A percentile compares a stretch with the other conserved stretches of the same genome.
These are phyloP conservation scores for Santalum album DNA, from an alignment of 164 flowering plant species.

Conservation along the genomic window DNA sequence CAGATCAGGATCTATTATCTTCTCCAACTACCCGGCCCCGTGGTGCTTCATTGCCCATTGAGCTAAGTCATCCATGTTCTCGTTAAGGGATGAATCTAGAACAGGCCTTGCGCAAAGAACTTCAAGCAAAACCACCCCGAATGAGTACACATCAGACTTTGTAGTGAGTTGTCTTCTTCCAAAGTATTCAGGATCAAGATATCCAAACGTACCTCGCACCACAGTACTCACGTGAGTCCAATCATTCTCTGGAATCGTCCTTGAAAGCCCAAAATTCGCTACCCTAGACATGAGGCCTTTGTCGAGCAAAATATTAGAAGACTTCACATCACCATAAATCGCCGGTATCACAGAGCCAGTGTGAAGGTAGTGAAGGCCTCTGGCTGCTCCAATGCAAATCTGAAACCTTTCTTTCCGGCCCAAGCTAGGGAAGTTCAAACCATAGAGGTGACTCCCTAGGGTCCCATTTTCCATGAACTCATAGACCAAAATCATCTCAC, in stretches of 20 bases:
- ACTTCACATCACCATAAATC: slow-evolving; percentile 82
- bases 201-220: slow-evolving; percentile 83
- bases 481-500: slow-evolving; percentile 75
- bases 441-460: slow-evolving; percentile 66
- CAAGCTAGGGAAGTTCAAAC: slow-evolving; percentile 37
- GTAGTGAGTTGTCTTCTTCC: slow-evolving; percentile 74
- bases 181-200: slow-evolving; percentile 80
- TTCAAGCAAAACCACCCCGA: slow-evolving; percentile 82
- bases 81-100: slow-evolving; percentile 64
- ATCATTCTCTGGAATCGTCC: slow-evolving; percentile 76
- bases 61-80: slow-evolving; percentile 69
- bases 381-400: slow-evolving; percentile 74
- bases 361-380: slow-evolving; percentile 86
- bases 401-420: slow-evolving; percentile 74
- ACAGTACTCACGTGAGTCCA: slow-evolving; percentile 71
- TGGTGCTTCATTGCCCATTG: slow-evolving; percentile 86
- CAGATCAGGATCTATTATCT: slow-evolving; percentile 50
- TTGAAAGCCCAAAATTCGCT: slow-evolving; percentile 83
- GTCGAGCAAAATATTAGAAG: slow-evolving; percentile 77
- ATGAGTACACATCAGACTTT: slow-evolving; percentile 83
- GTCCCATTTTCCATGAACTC: slow-evolving; percentile 88
- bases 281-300: slow-evolving; percentile 72
- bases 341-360: slow-evolving; percentile 60
- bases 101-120: slow-evolving; percentile 82
- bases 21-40: slow-evolving; percentile 56